Conservation (phyloP, 2,329 filamentous ascomycete species). For the Talaromyces sp. region DNA sequence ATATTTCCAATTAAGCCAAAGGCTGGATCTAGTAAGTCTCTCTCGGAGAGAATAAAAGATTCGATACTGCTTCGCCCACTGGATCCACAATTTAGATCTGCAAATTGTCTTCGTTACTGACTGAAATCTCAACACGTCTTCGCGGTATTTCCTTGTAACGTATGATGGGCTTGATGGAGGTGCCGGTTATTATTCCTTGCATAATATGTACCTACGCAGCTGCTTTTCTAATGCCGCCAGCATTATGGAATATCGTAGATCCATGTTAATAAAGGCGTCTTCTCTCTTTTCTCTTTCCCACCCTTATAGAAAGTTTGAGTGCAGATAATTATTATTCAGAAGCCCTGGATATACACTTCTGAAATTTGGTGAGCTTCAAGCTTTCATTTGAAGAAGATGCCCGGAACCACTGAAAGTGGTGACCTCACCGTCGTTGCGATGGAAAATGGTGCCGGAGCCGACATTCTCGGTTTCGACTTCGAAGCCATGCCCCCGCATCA, state of each 20-base stretch:
- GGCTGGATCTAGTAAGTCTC: too few species aligned
- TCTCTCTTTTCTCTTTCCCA: background rate
- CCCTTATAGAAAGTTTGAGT: background rate
- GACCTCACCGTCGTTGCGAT: background rate
- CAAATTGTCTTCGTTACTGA: background rate
- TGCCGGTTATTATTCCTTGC: background rate
- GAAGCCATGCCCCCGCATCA: background rate
- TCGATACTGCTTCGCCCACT: too few species aligned
- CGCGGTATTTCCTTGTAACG: background rate
- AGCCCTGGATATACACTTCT: background rate
- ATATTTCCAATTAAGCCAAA: too few species aligned
- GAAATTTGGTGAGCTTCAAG: background rate
- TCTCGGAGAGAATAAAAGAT: too few species aligned
- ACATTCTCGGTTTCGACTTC: background rate
- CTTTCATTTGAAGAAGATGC: background rate
- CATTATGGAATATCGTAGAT: background rate
- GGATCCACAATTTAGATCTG: too few species aligned
- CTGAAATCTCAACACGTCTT: background rate
- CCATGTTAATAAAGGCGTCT: background rate
- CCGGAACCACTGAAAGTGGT: background rate
- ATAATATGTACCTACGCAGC: too few species aligned
- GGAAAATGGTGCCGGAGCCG: background rate
- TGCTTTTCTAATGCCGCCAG: background rate
- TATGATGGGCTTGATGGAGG: background rate
- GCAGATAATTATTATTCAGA: background rate